These are phyloP conservation scores for Aspergillus sp. DNA, from an alignment of 2,329 filamentous ascomycete genomes.

Conservation along the genomic window DNA sequence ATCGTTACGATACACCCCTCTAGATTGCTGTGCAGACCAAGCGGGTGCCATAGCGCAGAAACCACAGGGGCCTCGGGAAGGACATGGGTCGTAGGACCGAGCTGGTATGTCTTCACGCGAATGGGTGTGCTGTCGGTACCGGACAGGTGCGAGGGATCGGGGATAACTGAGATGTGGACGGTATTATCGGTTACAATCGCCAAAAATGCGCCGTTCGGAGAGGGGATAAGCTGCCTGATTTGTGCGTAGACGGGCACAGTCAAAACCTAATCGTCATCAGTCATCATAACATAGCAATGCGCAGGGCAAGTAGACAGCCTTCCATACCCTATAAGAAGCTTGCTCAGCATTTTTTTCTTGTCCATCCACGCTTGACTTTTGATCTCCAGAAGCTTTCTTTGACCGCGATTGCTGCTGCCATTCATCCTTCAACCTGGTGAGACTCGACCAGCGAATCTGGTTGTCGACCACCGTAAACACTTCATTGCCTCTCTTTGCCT, in stretches of 20 bases:
- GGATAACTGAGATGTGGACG: slow-evolving; percentile 80
- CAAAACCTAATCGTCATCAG: slow-evolving; percentile 54
- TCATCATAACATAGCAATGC: background rate
- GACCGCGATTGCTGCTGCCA: slow-evolving; percentile 39
- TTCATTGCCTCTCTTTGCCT: slow-evolving; percentile 79
- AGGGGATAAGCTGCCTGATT: slow-evolving; percentile 80
- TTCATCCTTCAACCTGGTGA: slow-evolving; percentile 70
- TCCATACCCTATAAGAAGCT: slow-evolving; percentile 25
- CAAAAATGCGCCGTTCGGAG: slow-evolving; percentile 74
- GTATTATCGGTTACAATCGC: slow-evolving; percentile 85
- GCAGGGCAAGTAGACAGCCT: background rate
- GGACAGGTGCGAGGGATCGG: slow-evolving; percentile 71
- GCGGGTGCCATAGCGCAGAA: slow-evolving; percentile 85
- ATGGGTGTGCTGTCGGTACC: slow-evolving; percentile 63
- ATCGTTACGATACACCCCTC: slow-evolving; percentile 81
- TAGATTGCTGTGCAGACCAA: slow-evolving; percentile 62
- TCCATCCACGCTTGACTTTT: slow-evolving; percentile 17
- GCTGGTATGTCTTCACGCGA: slow-evolving; percentile 78
- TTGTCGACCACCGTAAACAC: slow-evolving; percentile 84
- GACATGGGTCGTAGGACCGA: slow-evolving; percentile 90
- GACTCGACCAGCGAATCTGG: slow-evolving; percentile 86
- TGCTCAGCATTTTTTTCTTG: slow-evolving; percentile 29
- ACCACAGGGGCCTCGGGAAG: slow-evolving; percentile 76
- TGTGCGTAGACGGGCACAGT: slow-evolving; percentile 73
- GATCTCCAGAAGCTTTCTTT: slow-evolving; percentile 19